phyloP scores from a whole-genome alignment of 306 rosid genomes.

The Fagus crenata region DNA sequence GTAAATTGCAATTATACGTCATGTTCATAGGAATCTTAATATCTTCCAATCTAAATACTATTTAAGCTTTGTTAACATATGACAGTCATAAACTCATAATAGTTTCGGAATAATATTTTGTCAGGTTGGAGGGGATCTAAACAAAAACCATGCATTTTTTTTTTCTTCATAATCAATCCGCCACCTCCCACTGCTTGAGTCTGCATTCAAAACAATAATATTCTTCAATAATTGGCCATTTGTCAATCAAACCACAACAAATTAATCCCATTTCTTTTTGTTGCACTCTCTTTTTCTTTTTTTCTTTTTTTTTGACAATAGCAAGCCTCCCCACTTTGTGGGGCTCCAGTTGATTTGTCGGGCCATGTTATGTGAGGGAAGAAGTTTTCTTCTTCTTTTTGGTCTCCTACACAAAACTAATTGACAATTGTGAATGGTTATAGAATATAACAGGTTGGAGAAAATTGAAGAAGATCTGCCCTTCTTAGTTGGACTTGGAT shows the following conservation, averaged over 20 bases:
- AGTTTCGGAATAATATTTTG: not conserved
- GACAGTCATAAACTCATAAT: not conserved
- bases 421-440: too few species aligned
- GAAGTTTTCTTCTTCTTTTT: too few species aligned
- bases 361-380: constrained; percentile 14
- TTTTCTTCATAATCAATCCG: constrained; percentile 10
- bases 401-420: too few species aligned
- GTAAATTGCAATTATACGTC: not conserved
- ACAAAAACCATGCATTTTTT: constrained; percentile 1
- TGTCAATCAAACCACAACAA: not conserved
- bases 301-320: too few species aligned
- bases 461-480: not conserved
- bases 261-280: constrained; percentile 1
- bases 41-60: not conserved
- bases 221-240: too few species aligned
- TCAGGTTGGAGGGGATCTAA: constrained; percentile 18
- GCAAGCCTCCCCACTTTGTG: too few species aligned
- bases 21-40: not conserved
- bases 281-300: constrained; percentile 15
- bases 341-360: constrained; percentile 34
- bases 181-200: too few species aligned
- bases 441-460: too few species aligned
- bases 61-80: not conserved
- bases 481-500: not conserved
- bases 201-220: too few species aligned